Evolutionary conservation across 164 flowering plant species (phyloP).

Genomic region (Brasenia schreberi): DNA sequence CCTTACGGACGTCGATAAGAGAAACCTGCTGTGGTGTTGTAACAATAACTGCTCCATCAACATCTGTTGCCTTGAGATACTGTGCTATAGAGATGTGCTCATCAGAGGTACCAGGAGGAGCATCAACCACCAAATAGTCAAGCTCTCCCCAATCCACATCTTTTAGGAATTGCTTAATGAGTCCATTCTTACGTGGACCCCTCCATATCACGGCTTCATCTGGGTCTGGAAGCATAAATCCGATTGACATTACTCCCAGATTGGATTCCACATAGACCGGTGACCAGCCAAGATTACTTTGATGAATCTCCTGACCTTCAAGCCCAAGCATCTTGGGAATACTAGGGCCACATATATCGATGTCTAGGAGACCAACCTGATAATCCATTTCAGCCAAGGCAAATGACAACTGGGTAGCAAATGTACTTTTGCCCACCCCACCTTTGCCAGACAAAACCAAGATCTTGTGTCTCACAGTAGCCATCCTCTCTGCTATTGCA

Average conservation of each 20-base stretch:
- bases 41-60: slow-evolving; percentile 87
- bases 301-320: slow-evolving; percentile 91
- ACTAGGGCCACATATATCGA: slow-evolving; percentile 94
- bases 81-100: slow-evolving; percentile 89
- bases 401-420: slow-evolving; percentile 81
- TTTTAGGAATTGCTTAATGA: slow-evolving; percentile 80
- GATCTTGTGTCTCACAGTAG: slow-evolving; percentile 86
- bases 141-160: slow-evolving; percentile 95
- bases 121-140: slow-evolving; percentile 81
- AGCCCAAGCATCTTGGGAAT: slow-evolving; percentile 94
- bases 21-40: slow-evolving; percentile 95
- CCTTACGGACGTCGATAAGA: slow-evolving; percentile 81
- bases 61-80: slow-evolving; percentile 57
- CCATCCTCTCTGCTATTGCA: slow-evolving; percentile 80
- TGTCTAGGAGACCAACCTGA: slow-evolving; percentile 89
- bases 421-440: slow-evolving; percentile 96
- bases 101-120: slow-evolving; percentile 98
- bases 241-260: slow-evolving; percentile 95
- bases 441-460: slow-evolving; percentile 91
- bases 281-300: slow-evolving; percentile 91
- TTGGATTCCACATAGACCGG: slow-evolving; percentile 83
- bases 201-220: slow-evolving; percentile 97
- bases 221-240: slow-evolving; percentile 80
- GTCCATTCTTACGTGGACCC: slow-evolving; percentile 83
- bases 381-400: slow-evolving; percentile 75